phyloP scores from a whole-genome alignment of 805 yeast genomes.

The Wickerhamomyces mucosus region DNA sequence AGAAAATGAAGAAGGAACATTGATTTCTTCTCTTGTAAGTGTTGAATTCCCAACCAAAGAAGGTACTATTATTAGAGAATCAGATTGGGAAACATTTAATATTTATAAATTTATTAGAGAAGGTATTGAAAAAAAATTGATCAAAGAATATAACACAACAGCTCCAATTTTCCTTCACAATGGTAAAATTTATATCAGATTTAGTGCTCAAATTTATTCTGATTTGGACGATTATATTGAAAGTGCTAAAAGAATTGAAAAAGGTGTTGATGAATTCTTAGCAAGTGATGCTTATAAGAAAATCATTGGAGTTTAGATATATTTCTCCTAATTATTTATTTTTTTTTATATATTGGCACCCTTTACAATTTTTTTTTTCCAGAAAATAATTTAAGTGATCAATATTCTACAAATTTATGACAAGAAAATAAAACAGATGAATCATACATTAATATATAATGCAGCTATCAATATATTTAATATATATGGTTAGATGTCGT shows the following conservation, averaged over 20 bases:
- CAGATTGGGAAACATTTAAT: conserved; percentile 10
- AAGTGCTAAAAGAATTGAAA: conserved; percentile 32
- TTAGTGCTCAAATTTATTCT: conserved; percentile 53
- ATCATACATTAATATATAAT: no score
- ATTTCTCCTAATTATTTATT: no score
- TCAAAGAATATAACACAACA: conserved; percentile 31
- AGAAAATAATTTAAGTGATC: no score
- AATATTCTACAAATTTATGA: no score
- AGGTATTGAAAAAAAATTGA: conserved; percentile 15
- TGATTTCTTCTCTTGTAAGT: conserved; percentile 35
- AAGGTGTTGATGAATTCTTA: conserved; percentile 21
- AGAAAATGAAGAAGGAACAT: conserved; percentile 25
- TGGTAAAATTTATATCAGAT: conserved; percentile 34
- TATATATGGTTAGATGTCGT: no score
- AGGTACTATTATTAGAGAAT: conserved; percentile 8
- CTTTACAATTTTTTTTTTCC: no score
- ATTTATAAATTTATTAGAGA: conserved; percentile 11
- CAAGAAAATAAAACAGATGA: no score
- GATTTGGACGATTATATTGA: conserved; percentile 43
- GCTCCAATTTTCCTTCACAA: conserved; percentile 37
- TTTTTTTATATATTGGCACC: no score
- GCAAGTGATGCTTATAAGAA: conserved; percentile 3
- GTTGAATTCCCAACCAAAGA: conserved; percentile 28
- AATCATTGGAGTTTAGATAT: no score
- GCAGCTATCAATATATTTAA: no score